phyloP scores from a whole-genome alignment of 345 rosid genomes.

The Trapa incisa region DNA sequence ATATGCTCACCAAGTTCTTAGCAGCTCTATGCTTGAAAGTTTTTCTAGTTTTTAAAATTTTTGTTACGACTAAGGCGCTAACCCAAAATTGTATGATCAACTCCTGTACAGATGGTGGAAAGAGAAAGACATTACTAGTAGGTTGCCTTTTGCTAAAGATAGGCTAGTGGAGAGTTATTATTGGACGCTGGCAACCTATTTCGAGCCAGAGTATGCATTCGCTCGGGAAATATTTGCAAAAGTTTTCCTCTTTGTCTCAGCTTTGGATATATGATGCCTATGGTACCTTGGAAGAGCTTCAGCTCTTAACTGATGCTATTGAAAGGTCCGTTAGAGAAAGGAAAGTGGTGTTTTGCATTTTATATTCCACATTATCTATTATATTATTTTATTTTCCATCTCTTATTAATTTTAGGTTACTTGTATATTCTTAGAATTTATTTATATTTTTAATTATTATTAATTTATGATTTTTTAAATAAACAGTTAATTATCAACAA shows the following conservation, averaged over 20 bases:
- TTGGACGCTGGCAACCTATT: slow-evolving; percentile 13
- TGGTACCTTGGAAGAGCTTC: slow-evolving; percentile 15
- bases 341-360: too few relatives aligned
- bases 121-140: slow-evolving; percentile 8
- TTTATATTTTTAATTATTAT: too few relatives aligned
- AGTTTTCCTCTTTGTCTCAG: slow-evolving; percentile 3
- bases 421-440: too few relatives aligned
- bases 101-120: slow-evolving; percentile 20
- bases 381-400: too few relatives aligned
- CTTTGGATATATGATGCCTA: slow-evolving; percentile 19
- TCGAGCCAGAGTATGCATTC: slow-evolving; percentile 11
- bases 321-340: background rate
- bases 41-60: too few relatives aligned
- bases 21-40: too few relatives aligned
- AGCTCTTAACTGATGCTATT: slow-evolving; percentile 9
- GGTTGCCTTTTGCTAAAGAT: slow-evolving; percentile 19
- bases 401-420: too few relatives aligned
- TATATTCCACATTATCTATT: too few relatives aligned
- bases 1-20: too few relatives aligned
- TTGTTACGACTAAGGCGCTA: too few relatives aligned
- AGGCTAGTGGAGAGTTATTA: slow-evolving; percentile 21
- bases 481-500: too few relatives aligned
- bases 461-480: too few relatives aligned
- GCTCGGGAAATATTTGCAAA: slow-evolving; percentile 10
- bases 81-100: background rate